Base-by-base conservation (phyloP, 83 land plant genomes). In the Picea engelmannii region DNA sequence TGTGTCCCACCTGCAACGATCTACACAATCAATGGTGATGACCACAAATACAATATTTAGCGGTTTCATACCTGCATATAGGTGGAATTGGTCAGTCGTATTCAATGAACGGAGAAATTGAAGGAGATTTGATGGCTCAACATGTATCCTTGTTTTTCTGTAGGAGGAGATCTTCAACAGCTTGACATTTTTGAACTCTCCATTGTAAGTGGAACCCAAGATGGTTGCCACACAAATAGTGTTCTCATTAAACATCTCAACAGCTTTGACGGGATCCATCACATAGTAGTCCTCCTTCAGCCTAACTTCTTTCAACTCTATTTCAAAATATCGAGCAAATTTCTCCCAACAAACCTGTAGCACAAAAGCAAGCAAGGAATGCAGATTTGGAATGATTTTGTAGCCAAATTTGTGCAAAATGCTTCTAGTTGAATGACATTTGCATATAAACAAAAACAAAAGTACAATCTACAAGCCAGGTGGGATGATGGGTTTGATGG, bases 291-390 rank as follows among this genome's bases (percentile, higher is more conserved):
- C 91, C 47, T 91, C 84, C 7, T 70, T 78, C 81, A 91, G 84
- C 78, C 86, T 86, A 75, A 91, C 93, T 23, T 86, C 87, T 84
- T 85, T 86, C 8, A 91, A 69, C 68, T 91, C 93, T 38, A 91
- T 91, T 63, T 91, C 93, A 62, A 91, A 91, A 69, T 91, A 91
- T 52, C 87, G 79, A 8, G 93, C 85, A 66, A 91, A 89, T 74
- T 91, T 91, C 71, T 91, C 93, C 93, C 93, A 91, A 70, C 91
- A 89, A 65, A 91, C 93, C 93, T 91, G 84, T 24, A 20, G 31
- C 5, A 8, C 18, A 58, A 61, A 38, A 16, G 25, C 17, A 27
- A 27, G 1, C 0, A 31, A 44, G 20, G 38, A 81, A 52, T 35
- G 49, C 49, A 6, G 49, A 44, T 44, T 44, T 44, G 49, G 9